Percentiles rank a stretch among this genome's conserved stretches.
phyloP scores from a whole-genome alignment of 1,284 basidiomycete species.

The Leccinum huronense region DNA sequence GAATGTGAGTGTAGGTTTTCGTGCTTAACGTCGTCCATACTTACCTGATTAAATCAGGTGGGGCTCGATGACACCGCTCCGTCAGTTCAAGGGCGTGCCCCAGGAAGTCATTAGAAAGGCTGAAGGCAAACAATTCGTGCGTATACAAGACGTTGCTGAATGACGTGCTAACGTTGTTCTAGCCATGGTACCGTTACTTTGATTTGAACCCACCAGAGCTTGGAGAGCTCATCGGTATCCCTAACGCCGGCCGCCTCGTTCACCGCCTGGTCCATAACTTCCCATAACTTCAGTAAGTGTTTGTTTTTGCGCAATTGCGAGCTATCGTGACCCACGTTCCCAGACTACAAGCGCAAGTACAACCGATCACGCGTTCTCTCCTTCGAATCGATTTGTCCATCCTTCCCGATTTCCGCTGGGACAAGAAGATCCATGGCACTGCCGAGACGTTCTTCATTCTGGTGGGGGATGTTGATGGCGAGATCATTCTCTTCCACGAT shows the following conservation, averaged over 20 bases:
- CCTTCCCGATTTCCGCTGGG: constrained; percentile 96
- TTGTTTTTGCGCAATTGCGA: not conserved
- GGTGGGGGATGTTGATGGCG: constrained; percentile 97
- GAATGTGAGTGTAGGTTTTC: constrained; percentile 28
- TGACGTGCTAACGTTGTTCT: not conserved
- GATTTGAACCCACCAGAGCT: constrained; percentile 82
- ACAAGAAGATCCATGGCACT: constrained; percentile 87
- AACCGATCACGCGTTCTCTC: constrained; percentile 87
- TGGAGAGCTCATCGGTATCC: constrained; percentile 88
- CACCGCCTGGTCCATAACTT: constrained; percentile 95
- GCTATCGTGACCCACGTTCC: constrained; percentile 2
- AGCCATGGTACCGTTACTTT: constrained; percentile 48
- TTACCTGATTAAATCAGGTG: constrained; percentile 52
- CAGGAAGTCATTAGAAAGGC: not conserved
- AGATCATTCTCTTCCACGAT: constrained; percentile 93
- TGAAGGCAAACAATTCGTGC: constrained; percentile 91
- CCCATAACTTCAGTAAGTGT: constrained; percentile 54
- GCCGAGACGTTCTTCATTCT: constrained; percentile 91
- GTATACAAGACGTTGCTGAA: constrained; percentile 28
- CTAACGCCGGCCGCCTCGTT: constrained; percentile 86
- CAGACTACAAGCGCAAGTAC: constrained; percentile 36
- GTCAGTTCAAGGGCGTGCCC: constrained; percentile 62
- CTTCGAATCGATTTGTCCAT: constrained; percentile 91
- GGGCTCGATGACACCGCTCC: constrained; percentile 67
- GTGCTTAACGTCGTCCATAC: not conserved